Base-by-base conservation (phyloP, 495 filamentous ascomycete genomes). In the Penicillium robsamsonii region DNA sequence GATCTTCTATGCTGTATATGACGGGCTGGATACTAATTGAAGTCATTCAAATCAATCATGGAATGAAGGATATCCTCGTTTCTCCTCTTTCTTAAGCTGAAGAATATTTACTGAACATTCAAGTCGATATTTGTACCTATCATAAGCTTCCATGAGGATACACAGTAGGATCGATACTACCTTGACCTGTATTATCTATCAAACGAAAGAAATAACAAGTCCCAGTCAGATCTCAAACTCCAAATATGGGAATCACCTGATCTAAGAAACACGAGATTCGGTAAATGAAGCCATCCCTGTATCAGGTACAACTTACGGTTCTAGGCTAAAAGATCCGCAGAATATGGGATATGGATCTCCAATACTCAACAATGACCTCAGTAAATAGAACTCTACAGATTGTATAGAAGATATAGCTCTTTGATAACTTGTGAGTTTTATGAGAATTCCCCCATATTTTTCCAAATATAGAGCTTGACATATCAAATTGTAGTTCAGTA, bases 401-500 rank as follows among this genome's bases (percentile, higher is more conserved):
- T 9, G 15, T n/a, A 1, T 27, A 27, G 25, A 9, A 38, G 15
- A 2, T n/a, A 17, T 38, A 17, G 35, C 35, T 8, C 35, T 8
- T n/a, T 38, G 7, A n/a, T 38, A n/a, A 13, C 12, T 38, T 27
- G n/a, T 7, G 2, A 37, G 11, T 33, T 31, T 1, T 5, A 38
- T 17, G 17, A 15, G 9, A 38, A 38, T 17, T 38, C 2, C 15
- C 15, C 35, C 35, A 38, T 38, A 38, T 44, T 6, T 22, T 38
- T 44, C 42, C 42, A 12, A 13, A 20, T 44, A 24, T 22, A 22
- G 44, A 46, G 25, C 44, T 46, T 4, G 44, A 47, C 29, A 47
- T 47, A 47, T 47, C 45, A 47, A 47, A 17, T 47, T 31, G 45
- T 10, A 35, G 29, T 37, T n/a, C 20, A 40, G 48, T 47, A 47